Evolutionary conservation across 2,329 filamentous ascomycete genomes (phyloP).

Genomic region (Phyllosticta citrichinensis): DNA sequence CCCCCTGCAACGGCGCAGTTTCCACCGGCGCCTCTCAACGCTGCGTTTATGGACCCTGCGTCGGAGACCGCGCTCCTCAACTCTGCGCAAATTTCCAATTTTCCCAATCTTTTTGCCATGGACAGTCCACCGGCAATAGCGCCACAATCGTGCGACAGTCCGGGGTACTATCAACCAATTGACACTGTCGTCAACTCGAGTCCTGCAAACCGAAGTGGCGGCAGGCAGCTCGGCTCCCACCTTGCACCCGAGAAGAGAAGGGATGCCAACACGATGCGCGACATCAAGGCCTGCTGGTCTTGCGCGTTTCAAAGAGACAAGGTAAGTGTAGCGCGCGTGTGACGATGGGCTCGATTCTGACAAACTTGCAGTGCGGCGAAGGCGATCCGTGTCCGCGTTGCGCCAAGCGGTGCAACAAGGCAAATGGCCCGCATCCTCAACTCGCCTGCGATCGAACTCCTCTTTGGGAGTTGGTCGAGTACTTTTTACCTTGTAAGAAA

Average conservation of each 20-base stretch:
- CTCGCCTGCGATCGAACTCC: conserved; percentile 38
- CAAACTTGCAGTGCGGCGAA: conserved; percentile 24
- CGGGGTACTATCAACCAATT: not conserved
- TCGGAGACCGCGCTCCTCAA: not conserved
- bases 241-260: conserved; percentile 27
- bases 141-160: conserved; percentile 2
- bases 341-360: conserved; percentile 9
- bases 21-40: not conserved
- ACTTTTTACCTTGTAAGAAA: conserved; percentile 32
- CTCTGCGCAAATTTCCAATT: not conserved
- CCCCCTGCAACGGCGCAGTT: not conserved
- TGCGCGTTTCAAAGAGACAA: conserved; percentile 39
- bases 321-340: conserved; percentile 16
- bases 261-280: conserved; percentile 36
- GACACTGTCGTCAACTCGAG: not conserved
- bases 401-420: conserved; percentile 27
- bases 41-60: not conserved
- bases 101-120: not conserved
- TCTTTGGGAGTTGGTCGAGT: conserved; percentile 32
- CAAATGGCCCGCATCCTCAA: conserved; percentile 29
- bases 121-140: conserved; percentile 3
- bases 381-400: conserved; percentile 31
- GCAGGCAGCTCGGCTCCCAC: conserved; percentile 29
- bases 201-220: conserved; percentile 17
- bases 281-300: conserved; percentile 38